Evolutionary conservation across 352 stramenopile genomes (phyloP), one percentile per base, ranked within the genome.

Genomic region (Phytophthora meadii): DNA sequence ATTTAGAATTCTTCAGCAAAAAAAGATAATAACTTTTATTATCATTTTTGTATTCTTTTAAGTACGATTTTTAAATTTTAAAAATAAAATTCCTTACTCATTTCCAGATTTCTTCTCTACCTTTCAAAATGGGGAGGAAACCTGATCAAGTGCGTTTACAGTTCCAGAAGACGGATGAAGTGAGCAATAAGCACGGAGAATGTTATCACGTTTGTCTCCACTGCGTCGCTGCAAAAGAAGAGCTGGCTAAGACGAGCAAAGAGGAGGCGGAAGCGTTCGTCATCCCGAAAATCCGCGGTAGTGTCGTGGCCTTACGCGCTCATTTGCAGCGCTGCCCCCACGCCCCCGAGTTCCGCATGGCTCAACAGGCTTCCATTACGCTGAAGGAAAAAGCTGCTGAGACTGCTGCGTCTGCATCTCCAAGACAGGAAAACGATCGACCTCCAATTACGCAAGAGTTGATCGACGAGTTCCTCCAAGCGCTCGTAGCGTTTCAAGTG

Each of bases 221-320:
- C 40, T 46, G 40, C 40, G n/a, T 22, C 22, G n/a, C n/a, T 11
- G 15, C 40, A 28, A 46, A 25, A 11, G 40, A 46, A 7, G 40
- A 46, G 40, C 40, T 46, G 40, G 40, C n/a, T 6, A 46, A 46
- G 40, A 46, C 7, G 10, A 46, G 22, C 17, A 25, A 46, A 46
- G n/a, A 17, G 40, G 40, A 8, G 3, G 40, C n/a, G 22, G 40
- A 22, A 22, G 15, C 40, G 3, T 27, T 22, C 14, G n/a, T 25
- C 10, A 46, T 46, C 40, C 17, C 17, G 40, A 36, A 46, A 46
- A 46, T 46, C 14, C 40, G 22, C n/a, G 40, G 40, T 11, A 46
- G 40, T 10, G 40, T 36, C 30, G 30, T 36, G 8, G 30, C 30
- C 30, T 36, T 46, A 11, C 40, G 40, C 14, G 22, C 8, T 27